These are phyloP conservation scores for Kwoniella sp. DNA, from an alignment of 768 basidiomycete genomes.

Conservation along the genomic window DNA sequence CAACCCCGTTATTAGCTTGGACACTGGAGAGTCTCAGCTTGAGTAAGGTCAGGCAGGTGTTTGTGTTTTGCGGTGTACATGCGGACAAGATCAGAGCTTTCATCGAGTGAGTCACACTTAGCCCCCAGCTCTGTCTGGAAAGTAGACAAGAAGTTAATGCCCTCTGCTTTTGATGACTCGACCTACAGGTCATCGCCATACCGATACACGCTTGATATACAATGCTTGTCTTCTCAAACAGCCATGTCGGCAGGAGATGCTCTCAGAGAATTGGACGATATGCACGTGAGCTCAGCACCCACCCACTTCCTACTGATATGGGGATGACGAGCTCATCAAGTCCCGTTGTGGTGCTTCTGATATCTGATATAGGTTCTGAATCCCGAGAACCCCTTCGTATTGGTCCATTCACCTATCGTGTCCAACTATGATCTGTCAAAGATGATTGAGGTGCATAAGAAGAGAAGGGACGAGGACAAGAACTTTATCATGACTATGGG, in stretches of 20 bases:
- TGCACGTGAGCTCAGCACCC: conserved; percentile 34
- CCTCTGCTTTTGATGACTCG: too few relatives aligned
- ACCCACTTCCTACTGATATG: not conserved
- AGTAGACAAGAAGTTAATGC: too few relatives aligned
- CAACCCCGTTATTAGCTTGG: conserved; percentile 90
- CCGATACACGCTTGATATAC: conserved; percentile 40
- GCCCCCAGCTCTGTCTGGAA: too few relatives aligned
- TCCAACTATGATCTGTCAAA: conserved; percentile 90
- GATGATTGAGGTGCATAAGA: conserved; percentile 84
- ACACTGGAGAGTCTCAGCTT: conserved; percentile 91
- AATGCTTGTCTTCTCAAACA: conserved; percentile 50
- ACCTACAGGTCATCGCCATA: conserved; percentile 39
- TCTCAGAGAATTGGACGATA: conserved; percentile 53
- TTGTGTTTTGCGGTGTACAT: conserved; percentile 90
- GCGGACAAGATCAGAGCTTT: conserved; percentile 80
- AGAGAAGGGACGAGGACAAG: conserved; percentile 79
- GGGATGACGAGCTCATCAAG: not conserved
- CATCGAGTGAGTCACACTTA: conserved; percentile 66
- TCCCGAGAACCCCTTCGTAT: conserved; percentile 54
- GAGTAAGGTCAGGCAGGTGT: conserved; percentile 95
- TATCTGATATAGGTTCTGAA: conserved; percentile 47
- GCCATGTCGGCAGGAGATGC: conserved; percentile 55
- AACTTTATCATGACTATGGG: conserved; percentile 96
- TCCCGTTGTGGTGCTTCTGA: not conserved
- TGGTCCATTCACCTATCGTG: conserved; percentile 62